Base-by-base conservation (phyloP, 805 yeast species). In the Lipomyces japonicus region DNA sequence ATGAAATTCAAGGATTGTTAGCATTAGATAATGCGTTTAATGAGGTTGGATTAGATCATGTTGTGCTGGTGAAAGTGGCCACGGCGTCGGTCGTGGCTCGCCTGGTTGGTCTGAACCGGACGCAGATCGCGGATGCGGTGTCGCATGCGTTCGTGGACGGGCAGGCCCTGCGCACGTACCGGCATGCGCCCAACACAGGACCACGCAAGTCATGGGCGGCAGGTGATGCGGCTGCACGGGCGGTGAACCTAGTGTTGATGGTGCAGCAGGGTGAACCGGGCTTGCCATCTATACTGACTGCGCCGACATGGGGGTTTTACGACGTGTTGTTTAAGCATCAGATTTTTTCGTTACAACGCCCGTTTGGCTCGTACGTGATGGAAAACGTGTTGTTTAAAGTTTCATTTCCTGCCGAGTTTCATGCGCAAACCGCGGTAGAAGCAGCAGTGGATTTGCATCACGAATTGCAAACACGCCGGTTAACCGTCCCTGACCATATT, bases 161-260 rank as follows among this genome's bases (percentile, higher is more conserved):
- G 26, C 81, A 77, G 57, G 59, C 79, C 3, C 66, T 79, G 52
- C 72, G 84, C 65, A 79, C 83, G 26, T 79, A 79, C 61, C 74
- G 84, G 61, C 84, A 79, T 61, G 80, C 82, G 7, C 83, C 84
- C 55, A 79, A 79, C 65, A 79, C 83, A 44, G 78, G 78, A 67
- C 74, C 80, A 6, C 72, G 83, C 62, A 79, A 79, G 66, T 78
- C 82, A 1, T 79, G 84, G 84, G 84, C 84, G 24, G 84, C 84
- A 12, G 84, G 83, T 51, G 83, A 79, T 59, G 82, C 83, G 10
- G 75, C 74, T 43, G 70, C 79, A 14, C 70, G 82, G 53, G 84
- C 82, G 18, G 82, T 79, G 14, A 76, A 77, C 64, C 64, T 79
- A 50, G 81, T 74, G 3, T 73, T 74, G 50, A 68, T 75, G 48